Evolutionary conservation across 1,284 basidiomycete genomes (phyloP).

Genomic region (Schizophyllum amplum): DNA sequence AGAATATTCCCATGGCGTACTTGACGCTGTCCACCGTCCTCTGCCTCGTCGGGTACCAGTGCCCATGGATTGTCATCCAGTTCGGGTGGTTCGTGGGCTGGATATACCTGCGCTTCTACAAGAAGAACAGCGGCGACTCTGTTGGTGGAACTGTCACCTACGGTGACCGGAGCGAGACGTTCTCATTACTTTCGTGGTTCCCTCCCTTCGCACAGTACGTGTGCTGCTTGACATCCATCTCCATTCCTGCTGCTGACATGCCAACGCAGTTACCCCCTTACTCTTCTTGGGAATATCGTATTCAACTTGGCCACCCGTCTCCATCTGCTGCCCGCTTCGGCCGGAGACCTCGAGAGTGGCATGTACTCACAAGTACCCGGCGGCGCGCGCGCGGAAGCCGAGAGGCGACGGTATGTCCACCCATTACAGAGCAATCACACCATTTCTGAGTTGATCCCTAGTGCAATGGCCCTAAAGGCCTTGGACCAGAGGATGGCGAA

Average conservation of each 20-base stretch:
- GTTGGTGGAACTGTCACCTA: constrained; percentile 55
- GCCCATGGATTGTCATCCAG: constrained; percentile 94
- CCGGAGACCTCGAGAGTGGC: constrained; percentile 63
- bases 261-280: constrained; percentile 50
- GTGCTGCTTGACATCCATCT: constrained; percentile 7
- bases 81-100: constrained; percentile 97
- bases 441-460: constrained; percentile 19
- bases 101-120: constrained; percentile 96
- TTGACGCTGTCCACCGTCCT: constrained; percentile 87
- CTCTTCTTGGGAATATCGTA: constrained; percentile 60
- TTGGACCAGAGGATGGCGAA: constrained; percentile 87
- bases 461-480: constrained; percentile 90
- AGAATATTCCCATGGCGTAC: constrained; percentile 88
- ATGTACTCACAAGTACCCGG: constrained; percentile 74
- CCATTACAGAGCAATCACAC: constrained; percentile 4
- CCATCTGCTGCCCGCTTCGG: constrained; percentile 66
- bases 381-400: constrained; percentile 88
- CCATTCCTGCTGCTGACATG: constrained; percentile 1
- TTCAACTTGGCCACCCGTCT: constrained; percentile 68
- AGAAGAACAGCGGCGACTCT: constrained; percentile 62
- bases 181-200: constrained; percentile 95
- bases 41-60: constrained; percentile 82
- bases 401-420: constrained; percentile 66
- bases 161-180: constrained; percentile 94
- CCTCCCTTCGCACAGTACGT: constrained; percentile 85